Base-by-base conservation (phyloP, 2,329 filamentous ascomycete genomes). In the Fusarium proliferatum region DNA sequence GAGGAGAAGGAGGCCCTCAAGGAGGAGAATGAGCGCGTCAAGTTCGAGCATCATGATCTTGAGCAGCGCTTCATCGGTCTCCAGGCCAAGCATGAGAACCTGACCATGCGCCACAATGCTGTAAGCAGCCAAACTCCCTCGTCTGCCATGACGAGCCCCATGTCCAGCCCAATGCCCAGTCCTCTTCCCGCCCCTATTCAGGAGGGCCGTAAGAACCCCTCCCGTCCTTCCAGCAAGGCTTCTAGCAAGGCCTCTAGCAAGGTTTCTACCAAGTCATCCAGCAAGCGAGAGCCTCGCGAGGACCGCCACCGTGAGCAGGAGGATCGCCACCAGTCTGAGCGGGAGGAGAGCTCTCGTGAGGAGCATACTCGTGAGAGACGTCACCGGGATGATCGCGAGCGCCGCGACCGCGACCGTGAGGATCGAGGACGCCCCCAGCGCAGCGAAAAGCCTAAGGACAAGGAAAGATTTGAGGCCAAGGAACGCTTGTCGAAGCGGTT, bases 401-500 rank as follows among this genome's bases (percentile, higher is more conserved):
- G 77, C 51, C 74, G 75, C 49, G 72, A 75, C 30, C 73, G 71
- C 48, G 76, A 79, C 55, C 75, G 75, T 56, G 71, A 78, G 42
- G 73, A 77, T 45, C 74, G 75, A 43, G 73, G 68, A 48, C 70
- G 76, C 33, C 49, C 33, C n/a, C 64, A 58, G 59, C 72, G 73
- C 23, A 65, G 66, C 41, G 75, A 77, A n/a, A 80, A 78, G 64
- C 73, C 76, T 30, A 78, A 79, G 65, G 73, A 75, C 41, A 80
- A 78, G 65, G 76, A 77, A 55, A 77, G 78, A 61, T 73, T 76
- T 61, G 80, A 80, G 52, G 73, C 77, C 64, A 77, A 81, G 72
- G 81, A 82, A 52, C 82, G 82, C 21, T 78, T 84, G 59, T 80
- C 80, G 36, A 78, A 77, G 61, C 81, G 82, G 34, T 84, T 84